phyloP scores from a whole-genome alignment of 106 monocot genomes.

The Xerophyta viscosa region DNA sequence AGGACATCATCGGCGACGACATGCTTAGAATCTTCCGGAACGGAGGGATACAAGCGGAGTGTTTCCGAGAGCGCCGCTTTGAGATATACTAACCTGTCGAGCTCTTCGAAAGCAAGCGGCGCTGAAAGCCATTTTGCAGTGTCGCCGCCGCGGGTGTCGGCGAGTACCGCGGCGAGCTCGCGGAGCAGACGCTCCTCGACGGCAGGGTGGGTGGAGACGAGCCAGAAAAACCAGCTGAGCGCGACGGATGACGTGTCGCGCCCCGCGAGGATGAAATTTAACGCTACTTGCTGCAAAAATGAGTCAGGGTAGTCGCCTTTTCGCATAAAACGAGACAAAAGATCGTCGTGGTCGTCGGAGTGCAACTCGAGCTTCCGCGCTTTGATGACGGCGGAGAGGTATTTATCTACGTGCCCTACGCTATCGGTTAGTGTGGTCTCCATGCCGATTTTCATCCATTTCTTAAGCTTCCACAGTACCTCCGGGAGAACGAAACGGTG shows the following conservation, averaged over 20 bases:
- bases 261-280: conserved; percentile 88
- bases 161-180: conserved; percentile 26
- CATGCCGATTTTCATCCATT: conserved; percentile 54
- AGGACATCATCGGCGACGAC: conserved; percentile 46
- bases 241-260: conserved; percentile 88
- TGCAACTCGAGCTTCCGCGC: conserved; percentile 6
- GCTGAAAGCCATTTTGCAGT: conserved; percentile 20
- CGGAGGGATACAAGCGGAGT: conserved; percentile 54
- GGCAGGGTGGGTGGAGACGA: conserved; percentile 18
- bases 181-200: conserved; percentile 22
- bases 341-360: conserved; percentile 39
- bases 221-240: conserved; percentile 87
- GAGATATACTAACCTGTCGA: conserved; percentile 43
- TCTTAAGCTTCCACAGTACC: conserved; percentile 69
- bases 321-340: conserved; percentile 72
- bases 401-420: conserved; percentile 44
- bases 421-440: conserved; percentile 44
- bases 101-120: conserved; percentile 56
- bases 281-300: conserved; percentile 58
- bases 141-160: conserved; percentile 27
- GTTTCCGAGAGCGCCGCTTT: conserved; percentile 59
- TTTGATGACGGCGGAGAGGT: conserved; percentile 17
- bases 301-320: conserved; percentile 44
- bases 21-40: conserved; percentile 69
- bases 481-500: conserved; percentile 70